phyloP scores from a whole-genome alignment of 495 filamentous ascomycete species.

The Hyaloscypha variabilis region DNA sequence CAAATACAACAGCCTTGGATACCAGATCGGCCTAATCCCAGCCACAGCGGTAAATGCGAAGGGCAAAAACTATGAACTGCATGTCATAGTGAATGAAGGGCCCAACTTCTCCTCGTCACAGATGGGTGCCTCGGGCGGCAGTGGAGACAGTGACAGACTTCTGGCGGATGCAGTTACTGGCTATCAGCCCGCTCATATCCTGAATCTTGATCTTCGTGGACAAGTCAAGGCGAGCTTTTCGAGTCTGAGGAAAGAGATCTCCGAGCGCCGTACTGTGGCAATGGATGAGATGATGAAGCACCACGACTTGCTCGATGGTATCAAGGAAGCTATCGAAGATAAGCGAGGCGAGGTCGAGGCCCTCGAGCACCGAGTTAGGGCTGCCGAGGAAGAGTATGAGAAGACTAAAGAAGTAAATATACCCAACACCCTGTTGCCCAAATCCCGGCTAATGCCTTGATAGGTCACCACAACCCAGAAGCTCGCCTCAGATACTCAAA shows the following conservation, averaged over 20 bases:
- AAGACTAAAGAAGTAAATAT: conserved; percentile 75
- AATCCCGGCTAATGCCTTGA: conserved; percentile 25
- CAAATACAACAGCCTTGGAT: conserved; percentile 89
- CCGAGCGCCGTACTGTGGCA: conserved; percentile 76
- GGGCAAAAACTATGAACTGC: conserved; percentile 80
- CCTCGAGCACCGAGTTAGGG: conserved; percentile 80
- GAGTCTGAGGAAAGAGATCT: conserved; percentile 81
- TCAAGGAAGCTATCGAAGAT: conserved; percentile 94
- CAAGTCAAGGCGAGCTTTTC: conserved; percentile 78
- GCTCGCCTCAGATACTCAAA: conserved; percentile 84
- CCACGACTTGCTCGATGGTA: conserved; percentile 86
- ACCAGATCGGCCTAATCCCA: conserved; percentile 90
- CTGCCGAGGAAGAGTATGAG: conserved; percentile 91
- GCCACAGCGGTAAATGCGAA: conserved; percentile 81
- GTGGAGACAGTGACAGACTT: conserved; percentile 60
- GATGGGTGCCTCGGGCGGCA: conserved; percentile 52
- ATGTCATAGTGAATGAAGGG: conserved; percentile 65
- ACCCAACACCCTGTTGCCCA: not conserved
- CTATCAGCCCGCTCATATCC: conserved; percentile 84
- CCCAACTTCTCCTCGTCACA: conserved; percentile 79
- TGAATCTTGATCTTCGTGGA: conserved; percentile 84
- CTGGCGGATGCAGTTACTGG: conserved; percentile 79
- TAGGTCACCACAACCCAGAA: conserved; percentile 81
- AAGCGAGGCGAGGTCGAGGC: conserved; percentile 89
- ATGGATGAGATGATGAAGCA: conserved; percentile 89